A percentile compares a stretch with the other conserved stretches of the same genome.
phyloP scores from a whole-genome alignment of 192 early-diverging fungal species.

The Rhizoclosmatium globosum region DNA sequence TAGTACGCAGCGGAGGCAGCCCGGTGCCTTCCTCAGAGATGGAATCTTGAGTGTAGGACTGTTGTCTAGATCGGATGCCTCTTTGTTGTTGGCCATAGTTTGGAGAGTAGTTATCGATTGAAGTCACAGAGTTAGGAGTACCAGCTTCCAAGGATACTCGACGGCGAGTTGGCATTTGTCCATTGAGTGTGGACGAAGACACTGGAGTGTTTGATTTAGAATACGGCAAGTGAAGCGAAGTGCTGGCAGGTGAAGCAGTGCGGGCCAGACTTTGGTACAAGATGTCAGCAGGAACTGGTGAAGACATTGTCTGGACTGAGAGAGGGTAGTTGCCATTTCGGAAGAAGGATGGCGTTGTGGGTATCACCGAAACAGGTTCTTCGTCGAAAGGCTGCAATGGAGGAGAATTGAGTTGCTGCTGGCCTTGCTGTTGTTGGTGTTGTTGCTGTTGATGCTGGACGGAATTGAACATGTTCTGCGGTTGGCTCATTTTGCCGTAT shows the following conservation, averaged over 20 bases:
- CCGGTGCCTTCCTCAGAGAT: background rate
- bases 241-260: background rate
- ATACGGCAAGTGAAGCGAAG: background rate
- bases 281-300: background rate
- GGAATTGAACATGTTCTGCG: background rate
- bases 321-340: background rate
- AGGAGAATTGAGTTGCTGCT: constrained; percentile 11
- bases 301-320: background rate
- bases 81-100: background rate
- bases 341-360: background rate
- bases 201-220: background rate
- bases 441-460: constrained; percentile 26
- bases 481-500: background rate
- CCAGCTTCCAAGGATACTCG: background rate
- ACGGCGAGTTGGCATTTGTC: background rate
- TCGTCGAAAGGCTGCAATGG: background rate
- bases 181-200: background rate
- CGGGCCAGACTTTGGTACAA: background rate
- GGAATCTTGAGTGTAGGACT: background rate
- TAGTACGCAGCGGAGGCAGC: too few species aligned
- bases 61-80: constrained; percentile 1
- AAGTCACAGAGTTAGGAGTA: background rate
- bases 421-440: constrained; percentile 16
- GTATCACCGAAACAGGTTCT: constrained; percentile 7
- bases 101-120: background rate